Percentiles rank a stretch among this genome's conserved stretches.
These are phyloP conservation scores for Sparassis latifolia DNA, from an alignment of 1,284 basidiomycete species.

Conservation along the genomic window DNA sequence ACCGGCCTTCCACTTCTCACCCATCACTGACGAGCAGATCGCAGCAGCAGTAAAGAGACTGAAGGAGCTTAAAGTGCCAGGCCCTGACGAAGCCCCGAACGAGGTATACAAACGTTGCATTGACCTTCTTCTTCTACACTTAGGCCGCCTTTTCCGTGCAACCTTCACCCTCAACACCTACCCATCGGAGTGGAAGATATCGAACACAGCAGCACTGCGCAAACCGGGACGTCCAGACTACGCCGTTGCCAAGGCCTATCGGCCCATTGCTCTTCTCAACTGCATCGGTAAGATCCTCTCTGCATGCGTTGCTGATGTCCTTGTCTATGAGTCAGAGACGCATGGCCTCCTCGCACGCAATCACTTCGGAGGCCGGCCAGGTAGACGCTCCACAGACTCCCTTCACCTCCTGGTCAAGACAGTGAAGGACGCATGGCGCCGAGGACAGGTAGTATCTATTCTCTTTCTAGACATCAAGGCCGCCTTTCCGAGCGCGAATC, in stretches of 20 bases:
- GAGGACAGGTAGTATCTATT: slow-evolving; percentile 22
- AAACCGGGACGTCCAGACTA: slow-evolving; percentile 36
- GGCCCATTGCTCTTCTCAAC: slow-evolving; percentile 34
- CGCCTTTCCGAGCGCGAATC: slow-evolving; percentile 30
- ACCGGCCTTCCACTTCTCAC: slow-evolving; percentile 14
- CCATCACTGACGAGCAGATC: slow-evolving; percentile 14
- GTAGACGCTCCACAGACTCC: slow-evolving; percentile 30
- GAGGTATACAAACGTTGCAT: slow-evolving; percentile 22
- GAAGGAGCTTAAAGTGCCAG: slow-evolving; percentile 29
- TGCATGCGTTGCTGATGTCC: slow-evolving; percentile 18
- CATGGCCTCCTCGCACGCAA: slow-evolving; percentile 17
- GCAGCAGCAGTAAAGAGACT: slow-evolving; percentile 10
- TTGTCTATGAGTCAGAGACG: slow-evolving; percentile 17
- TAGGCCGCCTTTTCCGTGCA: slow-evolving; percentile 23
- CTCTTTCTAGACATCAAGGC: slow-evolving; percentile 35
- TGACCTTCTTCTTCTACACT: slow-evolving; percentile 22
- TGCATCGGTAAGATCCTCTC: slow-evolving; percentile 30
- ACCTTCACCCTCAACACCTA: slow-evolving; percentile 19
- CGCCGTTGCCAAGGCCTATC: slow-evolving; percentile 26
- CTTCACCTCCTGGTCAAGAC: slow-evolving; percentile 25
- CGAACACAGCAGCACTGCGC: slow-evolving; percentile 28
- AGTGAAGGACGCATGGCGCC: slow-evolving; percentile 29
- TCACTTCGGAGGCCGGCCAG: slow-evolving; percentile 31
- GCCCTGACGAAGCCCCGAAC: slow-evolving; percentile 31
- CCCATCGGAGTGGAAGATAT: slow-evolving; percentile 26